Base-by-base conservation (phyloP, 768 basidiomycete genomes). In the Mycena capillaripes region DNA sequence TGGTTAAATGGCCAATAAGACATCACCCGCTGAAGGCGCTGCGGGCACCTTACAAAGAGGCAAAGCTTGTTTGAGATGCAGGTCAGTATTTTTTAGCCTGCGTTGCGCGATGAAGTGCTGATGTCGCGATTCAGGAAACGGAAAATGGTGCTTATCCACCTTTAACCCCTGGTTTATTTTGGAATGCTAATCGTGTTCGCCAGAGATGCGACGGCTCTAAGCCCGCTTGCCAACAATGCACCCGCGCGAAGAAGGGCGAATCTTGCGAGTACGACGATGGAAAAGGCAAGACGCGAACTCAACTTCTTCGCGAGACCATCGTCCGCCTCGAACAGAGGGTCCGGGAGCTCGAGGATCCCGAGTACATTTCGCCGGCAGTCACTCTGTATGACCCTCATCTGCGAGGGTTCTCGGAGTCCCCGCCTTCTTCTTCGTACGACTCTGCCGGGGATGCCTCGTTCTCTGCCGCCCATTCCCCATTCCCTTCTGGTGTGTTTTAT, bases 241-340 rank as follows among this genome's bases (percentile, higher is more conserved):
- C 85, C 32, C 90, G 92, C 62, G 93, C 93, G 50, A 95, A 95
- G 86, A 94, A 94, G 79, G 84, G 84, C 60, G 92, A 94, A 3
- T 84, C 79, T 14, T 95, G 94, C 81, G 92, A 93, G 77, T 95
- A 95, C 79, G 94, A 95, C 75, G 94, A 95, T 81, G 94, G 94
- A 29, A 93, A 92, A 83, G 92, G 92, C 58, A 95, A 94, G 84
- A 94, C 93, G 53, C 87, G 93, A 71, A 95, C 94, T 0, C 93
- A 95, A 77, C 80, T 94, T 59, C 87, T 95, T 68, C 90, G 93
- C 67, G 94, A 95, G 79, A 92, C 91, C 77, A 93, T 95, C 73
- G 85, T 86, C 52, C 90, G 90, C 44, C 89, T 95, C 66, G 93
- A 95, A 79, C 85, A 90, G 53, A 85, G 93, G 67, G 88, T 95